Evolutionary conservation across 441 rosid genomes (phyloP), one percentile per base, ranked within the genome.

Genomic region (Biscutella laevigata): DNA sequence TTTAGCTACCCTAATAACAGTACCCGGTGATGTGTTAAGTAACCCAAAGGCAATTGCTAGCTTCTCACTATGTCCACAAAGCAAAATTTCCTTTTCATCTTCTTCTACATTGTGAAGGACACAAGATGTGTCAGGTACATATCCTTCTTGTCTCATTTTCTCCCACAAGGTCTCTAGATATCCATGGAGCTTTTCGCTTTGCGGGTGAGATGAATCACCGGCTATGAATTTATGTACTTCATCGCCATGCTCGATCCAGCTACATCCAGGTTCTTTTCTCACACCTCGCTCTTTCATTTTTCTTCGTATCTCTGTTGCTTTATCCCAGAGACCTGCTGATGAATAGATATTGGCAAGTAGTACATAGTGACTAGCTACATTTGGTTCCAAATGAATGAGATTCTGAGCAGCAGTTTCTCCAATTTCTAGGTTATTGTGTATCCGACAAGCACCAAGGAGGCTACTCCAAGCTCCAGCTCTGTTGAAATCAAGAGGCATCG

Each of bases 61-160:
- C 71, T 79, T 90, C 78, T 90, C 97, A 38, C 95, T 90, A 55
- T 90, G 95, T 24, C 90, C 97, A 58, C 89, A 82, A 8, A 90
- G 82, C 60, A 86, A 70, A 53, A 71, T 64, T 73, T 82, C 89
- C 47, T 90, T 84, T 48, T 84, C 95, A 37, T 75, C 86, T 61
- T 86, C 88, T 4, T 73, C 75, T 51, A 86, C 78, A 61, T 90
- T 68, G 67, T 86, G 97, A 34, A 86, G 88, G 4, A 86, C 94
- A 62, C 95, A 82, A 35, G 94, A 78, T 53, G 88, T 86, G 57
- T 84, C 95, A 1, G 95, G 95, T 26, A 77, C 74, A 27, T 89
- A 89, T 1, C 97, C 95, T 49, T 74, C 85, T 62, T 69, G 73
- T 51, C 79, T 81, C 84, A 83, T 76, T 70, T 79, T 78, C 48